phyloP scores from a whole-genome alignment of 1,139 yeast species.

The Geotrichum siamense region DNA sequence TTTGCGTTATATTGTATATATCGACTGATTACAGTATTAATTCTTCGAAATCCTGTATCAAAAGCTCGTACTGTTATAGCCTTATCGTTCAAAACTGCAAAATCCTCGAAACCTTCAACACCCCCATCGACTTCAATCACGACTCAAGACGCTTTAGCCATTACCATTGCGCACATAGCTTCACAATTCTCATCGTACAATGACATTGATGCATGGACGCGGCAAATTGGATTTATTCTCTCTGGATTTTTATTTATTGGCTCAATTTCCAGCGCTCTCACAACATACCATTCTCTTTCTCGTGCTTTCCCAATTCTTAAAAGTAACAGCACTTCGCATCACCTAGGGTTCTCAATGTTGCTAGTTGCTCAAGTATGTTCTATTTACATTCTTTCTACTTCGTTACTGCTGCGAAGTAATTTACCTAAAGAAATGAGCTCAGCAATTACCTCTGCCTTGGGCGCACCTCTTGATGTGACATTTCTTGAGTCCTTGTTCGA shows the following conservation, averaged over 20 bases:
- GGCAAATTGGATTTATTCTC: constrained; percentile 55
- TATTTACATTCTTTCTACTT: constrained; percentile 72
- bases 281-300: constrained; percentile 30
- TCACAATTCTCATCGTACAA: constrained; percentile 22
- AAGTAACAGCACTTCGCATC: constrained; percentile 5
- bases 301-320: constrained; percentile 29
- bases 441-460: constrained; percentile 45
- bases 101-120: background rate
- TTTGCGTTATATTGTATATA: constrained; percentile 62
- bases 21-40: constrained; percentile 44
- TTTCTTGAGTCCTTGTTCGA: constrained; percentile 80
- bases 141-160: constrained; percentile 39
- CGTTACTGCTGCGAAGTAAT: constrained; percentile 66
- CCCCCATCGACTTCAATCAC: constrained; percentile 4
- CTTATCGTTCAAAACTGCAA: constrained; percentile 8
- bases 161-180: constrained; percentile 48
- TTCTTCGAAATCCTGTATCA: constrained; percentile 29
- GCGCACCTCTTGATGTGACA: constrained; percentile 45
- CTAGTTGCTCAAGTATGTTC: constrained; percentile 67
- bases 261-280: constrained; percentile 41
- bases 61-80: constrained; percentile 12
- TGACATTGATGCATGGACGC: constrained; percentile 50
- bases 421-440: constrained; percentile 55
- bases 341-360: constrained; percentile 33
- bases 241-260: constrained; percentile 62